phyloP scores from a whole-genome alignment of 306 rosid genomes.

The Cucurbita moschata region DNA sequence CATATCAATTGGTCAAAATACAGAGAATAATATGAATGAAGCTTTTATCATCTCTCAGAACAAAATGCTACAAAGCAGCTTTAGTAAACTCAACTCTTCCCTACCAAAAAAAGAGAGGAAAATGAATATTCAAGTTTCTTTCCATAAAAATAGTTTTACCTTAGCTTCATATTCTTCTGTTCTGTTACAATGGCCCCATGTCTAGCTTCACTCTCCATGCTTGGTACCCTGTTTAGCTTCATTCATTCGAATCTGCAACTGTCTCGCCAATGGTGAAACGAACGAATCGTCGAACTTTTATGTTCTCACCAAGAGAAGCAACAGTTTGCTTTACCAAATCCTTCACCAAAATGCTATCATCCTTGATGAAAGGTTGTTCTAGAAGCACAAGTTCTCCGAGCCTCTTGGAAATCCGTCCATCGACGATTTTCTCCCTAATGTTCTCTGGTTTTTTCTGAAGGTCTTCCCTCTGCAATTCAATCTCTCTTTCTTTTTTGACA shows the following conservation, averaged over 20 bases:
- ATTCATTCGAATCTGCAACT: constrained; percentile 21
- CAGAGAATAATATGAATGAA: background rate
- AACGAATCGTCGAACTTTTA: constrained; percentile 73
- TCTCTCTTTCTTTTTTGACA: constrained; percentile 50
- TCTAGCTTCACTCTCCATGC: background rate
- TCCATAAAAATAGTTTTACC: background rate
- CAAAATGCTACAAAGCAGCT: constrained; percentile 7
- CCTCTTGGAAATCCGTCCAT: constrained; percentile 90
- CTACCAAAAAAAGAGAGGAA: constrained; percentile 6
- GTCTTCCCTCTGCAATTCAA: constrained; percentile 93
- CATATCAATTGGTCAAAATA: background rate
- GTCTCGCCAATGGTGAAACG: constrained; percentile 80
- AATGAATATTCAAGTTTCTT: background rate
- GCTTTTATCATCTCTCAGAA: constrained; percentile 1
- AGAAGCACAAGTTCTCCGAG: constrained; percentile 85
- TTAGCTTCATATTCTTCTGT: constrained; percentile 1
- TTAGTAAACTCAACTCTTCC: background rate
- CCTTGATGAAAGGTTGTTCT: constrained; percentile 87
- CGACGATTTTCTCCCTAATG: constrained; percentile 84
- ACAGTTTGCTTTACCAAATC: constrained; percentile 92
- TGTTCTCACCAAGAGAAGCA: constrained; percentile 97
- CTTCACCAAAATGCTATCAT: constrained; percentile 67
- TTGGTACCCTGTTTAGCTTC: constrained; percentile 3
- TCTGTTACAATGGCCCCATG: background rate
- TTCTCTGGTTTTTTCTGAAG: constrained; percentile 73